Percentiles rank a stretch among this genome's conserved stretches.
Conservation (phyloP, 2,329 filamentous ascomycete species). For the Davidsoniella eucalypti region DNA sequence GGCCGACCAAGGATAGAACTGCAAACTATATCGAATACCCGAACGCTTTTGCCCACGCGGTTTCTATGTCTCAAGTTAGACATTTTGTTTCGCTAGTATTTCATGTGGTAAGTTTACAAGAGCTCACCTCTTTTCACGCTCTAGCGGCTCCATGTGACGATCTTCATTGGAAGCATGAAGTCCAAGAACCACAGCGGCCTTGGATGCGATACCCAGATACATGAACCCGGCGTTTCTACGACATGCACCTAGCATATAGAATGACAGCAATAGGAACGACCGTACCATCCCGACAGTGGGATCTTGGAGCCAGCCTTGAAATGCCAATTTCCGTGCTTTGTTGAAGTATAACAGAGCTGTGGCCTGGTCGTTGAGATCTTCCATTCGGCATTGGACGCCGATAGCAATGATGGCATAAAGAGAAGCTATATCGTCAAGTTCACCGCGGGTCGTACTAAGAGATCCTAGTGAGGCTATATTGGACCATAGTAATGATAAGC, state of each 20-base stretch:
- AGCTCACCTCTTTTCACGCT: constrained; percentile 11
- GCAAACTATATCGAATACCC: constrained; percentile 13
- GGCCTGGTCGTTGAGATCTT: constrained; percentile 16
- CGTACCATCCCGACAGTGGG: constrained; percentile 33
- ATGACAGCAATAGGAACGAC: constrained; percentile 35
- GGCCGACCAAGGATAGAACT: constrained; percentile 14
- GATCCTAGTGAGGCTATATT: not conserved
- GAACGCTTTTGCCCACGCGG: constrained; percentile 15
- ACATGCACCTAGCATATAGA: constrained; percentile 40
- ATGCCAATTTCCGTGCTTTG: constrained; percentile 29
- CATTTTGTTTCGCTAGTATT: not conserved
- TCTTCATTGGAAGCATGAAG: constrained; percentile 24
- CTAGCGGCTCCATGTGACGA: constrained; percentile 1
- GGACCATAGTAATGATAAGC: not conserved
- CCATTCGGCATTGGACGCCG: constrained; percentile 27
- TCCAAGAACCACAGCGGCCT: constrained; percentile 34
- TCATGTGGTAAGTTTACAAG: not conserved
- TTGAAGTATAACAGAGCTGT: constrained; percentile 21
- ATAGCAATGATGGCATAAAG: constrained; percentile 25
- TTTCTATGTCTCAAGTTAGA: constrained; percentile 13
- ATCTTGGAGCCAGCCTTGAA: constrained; percentile 32
- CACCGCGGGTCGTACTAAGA: not conserved
- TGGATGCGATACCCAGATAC: constrained; percentile 38
- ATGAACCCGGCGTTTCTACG: constrained; percentile 40
- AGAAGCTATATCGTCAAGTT: constrained; percentile 13